Base-by-base conservation (phyloP, 805 yeast genomes). In the Pichia occidentalis region DNA sequence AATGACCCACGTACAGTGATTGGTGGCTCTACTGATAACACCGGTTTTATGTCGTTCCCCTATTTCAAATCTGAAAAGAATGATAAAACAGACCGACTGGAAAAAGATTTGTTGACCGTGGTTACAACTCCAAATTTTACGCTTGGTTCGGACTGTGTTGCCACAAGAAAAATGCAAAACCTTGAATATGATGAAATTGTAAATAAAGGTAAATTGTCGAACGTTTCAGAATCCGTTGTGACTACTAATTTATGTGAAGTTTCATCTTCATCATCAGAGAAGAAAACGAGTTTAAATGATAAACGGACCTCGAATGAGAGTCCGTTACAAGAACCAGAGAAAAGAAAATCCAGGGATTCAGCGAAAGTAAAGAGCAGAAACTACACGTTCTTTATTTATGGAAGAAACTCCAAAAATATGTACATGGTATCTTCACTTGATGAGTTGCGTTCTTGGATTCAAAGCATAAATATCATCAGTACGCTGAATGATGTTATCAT, bases 401-500 rank as follows among this genome's bases (percentile, higher is more conserved):
- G 68, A 12, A 57, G 60, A 16, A 62, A 60, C 34, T 60, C 66
- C 23, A 67, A 61, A 37, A 61, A 59, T 28, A 49, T 59, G 2
- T 71, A 66, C 50, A 60, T 60, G 48, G 74, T 77, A 11, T 57
- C 52, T 6, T 59, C 60, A 17, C 52, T 54, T n/a, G 56, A 57
- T 17, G 84, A 77, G 28, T 59, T 71, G 56, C 51, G 57, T n/a
- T 70, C 71, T 17, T 81, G 88, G 88, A 67, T 79, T 27, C 63
- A 61, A 24, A 56, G 71, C 7, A 72, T 77, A 49, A 77, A 77
- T 46, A 69, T 73, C 7, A 66, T 77, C 1, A 44, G 35, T 32
- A 65, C 79, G 0, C 53, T 73, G 38, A 67, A 65, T 25, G 57
- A 68, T 1, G 57, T 42, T 42, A 61, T 23, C 27, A 33, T 42